Evolutionary conservation across 805 yeast species (phyloP).

Genomic region (Groenewaldozyma tartarivorans): DNA sequence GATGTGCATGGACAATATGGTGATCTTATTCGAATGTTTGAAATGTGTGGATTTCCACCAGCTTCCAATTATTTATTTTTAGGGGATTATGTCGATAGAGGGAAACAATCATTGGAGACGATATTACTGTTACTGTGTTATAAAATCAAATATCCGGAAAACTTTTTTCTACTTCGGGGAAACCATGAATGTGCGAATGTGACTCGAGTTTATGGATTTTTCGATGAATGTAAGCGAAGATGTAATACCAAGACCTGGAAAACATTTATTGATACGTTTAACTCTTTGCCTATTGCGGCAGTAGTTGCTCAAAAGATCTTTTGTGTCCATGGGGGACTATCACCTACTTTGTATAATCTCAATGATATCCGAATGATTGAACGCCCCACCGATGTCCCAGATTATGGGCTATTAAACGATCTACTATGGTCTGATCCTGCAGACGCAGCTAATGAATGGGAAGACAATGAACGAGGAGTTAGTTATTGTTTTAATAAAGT

Average conservation of each 20-base stretch:
- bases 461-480: slow-evolving; percentile 78
- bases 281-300: slow-evolving; percentile 91
- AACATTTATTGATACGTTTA: slow-evolving; percentile 85
- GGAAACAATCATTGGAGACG: slow-evolving; percentile 92
- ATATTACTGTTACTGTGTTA: slow-evolving; percentile 79
- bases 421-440: slow-evolving; percentile 81
- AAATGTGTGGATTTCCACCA: slow-evolving; percentile 96
- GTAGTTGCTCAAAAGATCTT: slow-evolving; percentile 92
- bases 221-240: slow-evolving; percentile 94
- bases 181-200: slow-evolving; percentile 97
- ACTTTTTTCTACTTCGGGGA: slow-evolving; percentile 85
- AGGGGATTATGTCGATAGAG: slow-evolving; percentile 97
- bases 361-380: slow-evolving; percentile 68
- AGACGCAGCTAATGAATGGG: slow-evolving; percentile 77
- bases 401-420: slow-evolving; percentile 69
- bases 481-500: slow-evolving; percentile 71
- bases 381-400: slow-evolving; percentile 82
- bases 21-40: slow-evolving; percentile 81
- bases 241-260: slow-evolving; percentile 92
- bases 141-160: slow-evolving; percentile 94
- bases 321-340: slow-evolving; percentile 78
- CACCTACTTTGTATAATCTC: slow-evolving; percentile 64
- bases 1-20: slow-evolving; percentile 97
- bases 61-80: slow-evolving; percentile 81
- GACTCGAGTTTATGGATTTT: slow-evolving; percentile 93